A percentile compares a stretch with the other conserved stretches of the same genome.
phyloP scores from a whole-genome alignment of 306 rosid species.

The Heteromeles arbutifolia region DNA sequence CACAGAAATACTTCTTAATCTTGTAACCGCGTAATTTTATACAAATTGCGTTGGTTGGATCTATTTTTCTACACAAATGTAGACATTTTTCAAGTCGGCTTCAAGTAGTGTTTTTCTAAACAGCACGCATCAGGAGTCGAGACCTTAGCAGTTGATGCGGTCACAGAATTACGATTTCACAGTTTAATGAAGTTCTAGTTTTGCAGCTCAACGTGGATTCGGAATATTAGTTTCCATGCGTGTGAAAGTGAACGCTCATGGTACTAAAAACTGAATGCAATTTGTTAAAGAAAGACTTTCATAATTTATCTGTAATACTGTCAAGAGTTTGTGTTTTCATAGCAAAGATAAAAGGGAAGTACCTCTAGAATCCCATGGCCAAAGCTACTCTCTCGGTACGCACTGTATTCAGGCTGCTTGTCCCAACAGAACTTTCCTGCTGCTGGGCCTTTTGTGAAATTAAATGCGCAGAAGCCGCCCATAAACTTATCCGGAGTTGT shows the following conservation, averaged over 20 bases:
- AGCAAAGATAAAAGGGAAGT: background rate
- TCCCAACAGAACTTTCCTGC: constrained; percentile 91
- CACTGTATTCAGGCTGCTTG: constrained; percentile 79
- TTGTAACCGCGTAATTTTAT: background rate
- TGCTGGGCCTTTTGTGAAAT: constrained; percentile 85
- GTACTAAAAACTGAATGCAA: too few species aligned
- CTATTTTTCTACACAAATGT: background rate
- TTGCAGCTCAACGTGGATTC: too few species aligned
- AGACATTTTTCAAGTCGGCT: too few species aligned
- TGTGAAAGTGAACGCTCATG: too few species aligned
- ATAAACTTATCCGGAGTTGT: constrained; percentile 41
- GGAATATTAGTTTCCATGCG: too few species aligned
- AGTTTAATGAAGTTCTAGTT: too few species aligned
- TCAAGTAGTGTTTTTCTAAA: too few species aligned
- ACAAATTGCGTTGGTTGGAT: background rate
- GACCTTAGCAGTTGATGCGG: too few species aligned
- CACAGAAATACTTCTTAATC: background rate
- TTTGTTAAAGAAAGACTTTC: too few species aligned
- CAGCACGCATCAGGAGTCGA: too few species aligned
- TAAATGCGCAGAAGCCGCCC: constrained; percentile 71
- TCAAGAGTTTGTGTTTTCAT: background rate
- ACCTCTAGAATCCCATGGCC: constrained; percentile 98
- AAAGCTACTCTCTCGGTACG: constrained; percentile 86
- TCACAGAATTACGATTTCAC: too few species aligned
- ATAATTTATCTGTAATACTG: background rate